phyloP scores from a whole-genome alignment of 192 early-diverging fungal genomes.

The Rhizoclosmatium globosum region DNA sequence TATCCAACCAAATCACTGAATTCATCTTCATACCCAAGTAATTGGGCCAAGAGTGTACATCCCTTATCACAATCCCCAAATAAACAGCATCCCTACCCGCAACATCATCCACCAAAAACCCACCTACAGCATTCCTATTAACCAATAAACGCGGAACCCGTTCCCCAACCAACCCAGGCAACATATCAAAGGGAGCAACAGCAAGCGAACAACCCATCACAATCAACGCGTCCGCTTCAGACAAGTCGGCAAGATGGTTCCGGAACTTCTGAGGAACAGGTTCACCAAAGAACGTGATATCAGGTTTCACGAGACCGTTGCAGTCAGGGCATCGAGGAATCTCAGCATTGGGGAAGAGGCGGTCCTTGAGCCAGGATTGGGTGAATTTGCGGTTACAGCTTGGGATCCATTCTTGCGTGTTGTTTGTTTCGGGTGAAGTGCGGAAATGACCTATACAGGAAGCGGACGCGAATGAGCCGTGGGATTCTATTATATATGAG shows the following conservation, averaged over 20 bases:
- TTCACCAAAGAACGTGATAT: conserved; percentile 97
- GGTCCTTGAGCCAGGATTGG: conserved; percentile 15
- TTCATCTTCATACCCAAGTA: conserved; percentile 76
- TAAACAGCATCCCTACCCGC: conserved; percentile 74
- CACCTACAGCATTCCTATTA: conserved; percentile 83
- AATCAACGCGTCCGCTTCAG: conserved; percentile 81
- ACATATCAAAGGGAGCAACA: conserved; percentile 87
- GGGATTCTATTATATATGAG: conserved; percentile 85
- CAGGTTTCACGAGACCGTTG: conserved; percentile 82
- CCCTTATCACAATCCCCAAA: conserved; percentile 86
- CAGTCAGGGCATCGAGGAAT: conserved; percentile 79
- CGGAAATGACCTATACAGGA: conserved; percentile 70
- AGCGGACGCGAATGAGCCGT: conserved; percentile 88
- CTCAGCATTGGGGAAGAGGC: conserved; percentile 41
- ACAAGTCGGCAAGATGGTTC: background rate
- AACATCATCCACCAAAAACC: conserved; percentile 38
- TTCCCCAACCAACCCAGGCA: conserved; percentile 68
- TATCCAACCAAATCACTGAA: conserved; percentile 31
- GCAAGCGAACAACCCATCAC: conserved; percentile 92
- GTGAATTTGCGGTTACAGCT: conserved; percentile 20
- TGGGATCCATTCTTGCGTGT: conserved; percentile 6
- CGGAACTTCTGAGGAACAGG: conserved; percentile 68
- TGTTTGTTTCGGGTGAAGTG: too few species aligned
- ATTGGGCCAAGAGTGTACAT: conserved; percentile 68
- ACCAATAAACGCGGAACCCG: conserved; percentile 87